Conservation (phyloP, 2,329 filamentous ascomycete species). For the Sporothrix luriei region DNA sequence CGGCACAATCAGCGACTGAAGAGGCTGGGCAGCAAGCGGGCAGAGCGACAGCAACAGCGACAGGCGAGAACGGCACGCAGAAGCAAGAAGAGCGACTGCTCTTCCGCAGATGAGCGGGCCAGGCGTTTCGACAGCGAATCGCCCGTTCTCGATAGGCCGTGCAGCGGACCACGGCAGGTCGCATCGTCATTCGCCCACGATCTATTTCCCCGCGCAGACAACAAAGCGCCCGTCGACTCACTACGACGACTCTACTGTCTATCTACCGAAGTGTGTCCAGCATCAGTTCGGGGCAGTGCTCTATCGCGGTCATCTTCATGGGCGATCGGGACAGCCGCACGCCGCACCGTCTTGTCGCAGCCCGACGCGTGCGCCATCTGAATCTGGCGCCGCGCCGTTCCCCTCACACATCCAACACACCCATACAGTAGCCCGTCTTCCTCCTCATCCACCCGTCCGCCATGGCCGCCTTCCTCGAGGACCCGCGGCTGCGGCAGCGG, state of each 20-base stretch:
- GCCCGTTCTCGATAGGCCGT: neutral
- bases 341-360: constrained; percentile 13
- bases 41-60: neutral
- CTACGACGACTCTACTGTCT: neutral
- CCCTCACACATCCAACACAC: neutral
- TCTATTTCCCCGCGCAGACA: neutral
- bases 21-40: neutral
- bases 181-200: constrained; percentile 16
- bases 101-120: neutral
- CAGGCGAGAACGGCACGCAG: neutral
- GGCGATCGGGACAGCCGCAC: neutral
- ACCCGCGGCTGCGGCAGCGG: constrained; percentile 87
- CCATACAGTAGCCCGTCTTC: no score
- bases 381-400: neutral
- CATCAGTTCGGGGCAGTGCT: neutral
- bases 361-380: constrained; percentile 3
- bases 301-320: neutral
- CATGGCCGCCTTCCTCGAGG: constrained; percentile 65
- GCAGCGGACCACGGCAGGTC: neutral
- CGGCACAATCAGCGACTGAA: neutral
- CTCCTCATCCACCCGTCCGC: neutral
- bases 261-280: neutral
- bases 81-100: neutral
- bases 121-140: neutral
- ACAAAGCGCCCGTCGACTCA: neutral